These are phyloP conservation scores for Ceratocystis cacaofunesta DNA, from an alignment of 2,329 filamentous ascomycete species.

Conservation along the genomic window DNA sequence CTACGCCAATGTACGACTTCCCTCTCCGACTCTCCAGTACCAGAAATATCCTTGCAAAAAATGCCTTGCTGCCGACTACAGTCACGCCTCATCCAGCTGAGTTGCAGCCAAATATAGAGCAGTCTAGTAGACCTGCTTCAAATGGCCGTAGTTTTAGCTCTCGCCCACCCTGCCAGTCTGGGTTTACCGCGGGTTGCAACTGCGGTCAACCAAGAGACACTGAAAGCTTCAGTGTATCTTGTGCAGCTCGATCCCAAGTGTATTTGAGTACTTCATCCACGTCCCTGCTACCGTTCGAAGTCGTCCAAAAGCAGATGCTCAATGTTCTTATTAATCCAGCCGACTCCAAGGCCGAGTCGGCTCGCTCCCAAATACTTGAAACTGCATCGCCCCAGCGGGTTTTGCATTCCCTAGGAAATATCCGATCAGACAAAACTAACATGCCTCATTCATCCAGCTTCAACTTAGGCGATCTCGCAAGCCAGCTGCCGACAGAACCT, in stretches of 20 bases:
- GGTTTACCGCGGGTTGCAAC: not conserved
- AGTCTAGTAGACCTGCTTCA: not conserved
- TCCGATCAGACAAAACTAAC: slow-evolving; percentile 4
- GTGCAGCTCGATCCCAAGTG: not conserved
- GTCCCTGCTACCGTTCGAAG: slow-evolving; percentile 1
- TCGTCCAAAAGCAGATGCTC: slow-evolving; percentile 6
- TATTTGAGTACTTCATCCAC: not conserved
- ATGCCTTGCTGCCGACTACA: not conserved
- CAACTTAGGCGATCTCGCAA: slow-evolving; percentile 8
- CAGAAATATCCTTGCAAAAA: not conserved
- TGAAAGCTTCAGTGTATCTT: not conserved
- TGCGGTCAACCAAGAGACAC: not conserved
- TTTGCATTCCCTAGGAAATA: not conserved
- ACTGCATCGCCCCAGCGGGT: not conserved
- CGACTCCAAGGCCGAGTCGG: slow-evolving; percentile 1
- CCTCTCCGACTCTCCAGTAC: not conserved
- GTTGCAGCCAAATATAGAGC: not conserved
- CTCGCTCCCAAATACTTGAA: not conserved
- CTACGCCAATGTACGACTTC: slow-evolving; percentile 10
- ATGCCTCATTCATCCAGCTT: slow-evolving; percentile 9
- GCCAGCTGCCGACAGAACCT: slow-evolving; percentile 7
- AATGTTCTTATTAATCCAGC: not conserved
- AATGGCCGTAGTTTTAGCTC: not conserved
- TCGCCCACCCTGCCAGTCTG: not conserved
- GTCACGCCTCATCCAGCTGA: not conserved